Evolutionary conservation across 495 filamentous ascomycete genomes (phyloP).

Genomic region (Glutinoglossum americanum): DNA sequence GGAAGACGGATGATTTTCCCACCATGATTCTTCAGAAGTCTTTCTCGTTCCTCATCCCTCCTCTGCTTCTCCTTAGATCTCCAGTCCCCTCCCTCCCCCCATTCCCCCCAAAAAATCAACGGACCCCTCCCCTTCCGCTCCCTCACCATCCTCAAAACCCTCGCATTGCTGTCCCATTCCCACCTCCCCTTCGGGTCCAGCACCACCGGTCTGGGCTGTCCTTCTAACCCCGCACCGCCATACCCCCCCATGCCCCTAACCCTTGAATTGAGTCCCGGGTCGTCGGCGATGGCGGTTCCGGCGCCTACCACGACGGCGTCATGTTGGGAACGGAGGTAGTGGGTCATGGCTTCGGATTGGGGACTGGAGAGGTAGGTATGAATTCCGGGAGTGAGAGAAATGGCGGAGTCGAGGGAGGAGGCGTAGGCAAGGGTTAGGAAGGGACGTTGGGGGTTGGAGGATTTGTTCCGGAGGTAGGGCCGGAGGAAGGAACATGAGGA

Average conservation of each 20-base stretch:
- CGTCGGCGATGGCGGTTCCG: slow-evolving; percentile 63
- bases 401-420: slow-evolving; percentile 62
- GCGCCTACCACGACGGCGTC: slow-evolving; percentile 71
- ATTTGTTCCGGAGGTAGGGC: background rate
- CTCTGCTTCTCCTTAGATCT: background rate
- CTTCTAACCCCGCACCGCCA: slow-evolving; percentile 24
- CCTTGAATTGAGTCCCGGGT: slow-evolving; percentile 66
- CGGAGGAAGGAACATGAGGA: background rate
- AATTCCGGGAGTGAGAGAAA: slow-evolving; percentile 51
- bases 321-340: slow-evolving; percentile 64
- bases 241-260: slow-evolving; percentile 20
- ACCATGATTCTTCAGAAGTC: slow-evolving; percentile 19
- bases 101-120: slow-evolving; percentile 32
- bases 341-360: slow-evolving; percentile 72
- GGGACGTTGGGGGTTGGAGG: slow-evolving; percentile 2
- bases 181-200: slow-evolving; percentile 55
- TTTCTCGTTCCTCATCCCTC: slow-evolving; percentile 11
- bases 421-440: slow-evolving; percentile 67
- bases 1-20: background rate
- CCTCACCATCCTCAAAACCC: slow-evolving; percentile 40
- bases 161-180: slow-evolving; percentile 33
- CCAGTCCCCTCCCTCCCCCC: background rate
- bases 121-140: slow-evolving; percentile 49
- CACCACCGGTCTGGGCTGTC: slow-evolving; percentile 59
- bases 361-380: slow-evolving; percentile 64